Evolutionary conservation across 2,329 filamentous ascomycete genomes (phyloP).

Genomic region (Aschersonia sp.): DNA sequence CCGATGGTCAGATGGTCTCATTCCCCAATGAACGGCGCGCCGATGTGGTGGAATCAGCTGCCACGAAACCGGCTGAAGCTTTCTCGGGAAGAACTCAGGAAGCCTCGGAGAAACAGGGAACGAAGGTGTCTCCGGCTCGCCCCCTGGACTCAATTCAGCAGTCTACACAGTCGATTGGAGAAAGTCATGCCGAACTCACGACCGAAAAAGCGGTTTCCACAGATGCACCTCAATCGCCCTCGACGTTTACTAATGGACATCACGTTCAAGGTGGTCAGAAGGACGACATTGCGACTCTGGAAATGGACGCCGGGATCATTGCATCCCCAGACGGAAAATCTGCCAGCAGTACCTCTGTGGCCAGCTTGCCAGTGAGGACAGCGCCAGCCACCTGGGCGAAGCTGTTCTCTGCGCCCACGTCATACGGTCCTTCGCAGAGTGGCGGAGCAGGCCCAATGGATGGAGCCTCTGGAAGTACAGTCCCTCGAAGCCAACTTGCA

Average conservation of each 20-base stretch:
- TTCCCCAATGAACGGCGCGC: conserved; percentile 22
- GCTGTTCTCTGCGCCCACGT: conserved; percentile 19
- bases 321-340: conserved; percentile 7
- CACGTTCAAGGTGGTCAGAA: not conserved
- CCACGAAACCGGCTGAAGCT: conserved; percentile 6
- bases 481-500: conserved; percentile 20
- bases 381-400: conserved; percentile 25
- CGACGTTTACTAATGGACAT: not conserved
- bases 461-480: conserved; percentile 6
- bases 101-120: no score
- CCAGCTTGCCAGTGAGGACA: conserved; percentile 12
- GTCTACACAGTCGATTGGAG: not conserved
- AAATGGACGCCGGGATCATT: conserved; percentile 10
- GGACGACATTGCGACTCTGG: conserved; percentile 3
- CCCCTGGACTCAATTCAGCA: no score
- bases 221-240: not conserved
- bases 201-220: not conserved
- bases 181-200: not conserved
- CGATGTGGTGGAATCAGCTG: conserved; percentile 6
- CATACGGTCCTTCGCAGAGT: conserved; percentile 7
- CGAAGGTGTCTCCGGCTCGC: no score
- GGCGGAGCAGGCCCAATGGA: conserved; percentile 7
- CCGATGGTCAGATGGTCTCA: conserved; percentile 24
- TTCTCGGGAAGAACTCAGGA: no score
- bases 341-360: conserved; percentile 5